Conservation (phyloP, 1,284 basidiomycete species). For the Papiliotrema fonsecae region DNA sequence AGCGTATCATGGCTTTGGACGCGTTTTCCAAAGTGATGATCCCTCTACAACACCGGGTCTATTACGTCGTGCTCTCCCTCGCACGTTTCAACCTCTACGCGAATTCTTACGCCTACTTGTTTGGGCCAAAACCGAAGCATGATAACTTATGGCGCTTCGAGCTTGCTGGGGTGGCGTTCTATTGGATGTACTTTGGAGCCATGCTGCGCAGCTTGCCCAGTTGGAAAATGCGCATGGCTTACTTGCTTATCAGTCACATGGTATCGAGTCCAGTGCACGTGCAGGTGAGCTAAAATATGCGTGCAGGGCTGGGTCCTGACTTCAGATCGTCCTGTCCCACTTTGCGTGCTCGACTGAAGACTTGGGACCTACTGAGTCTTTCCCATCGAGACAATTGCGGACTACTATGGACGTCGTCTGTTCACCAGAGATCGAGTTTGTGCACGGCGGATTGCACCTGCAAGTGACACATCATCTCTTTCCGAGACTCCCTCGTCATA, state of each 20-base stretch:
- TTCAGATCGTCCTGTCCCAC: constrained; percentile 94
- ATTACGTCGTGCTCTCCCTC: constrained; percentile 86
- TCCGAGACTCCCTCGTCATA: constrained; percentile 90
- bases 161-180: constrained; percentile 50
- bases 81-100: constrained; percentile 95
- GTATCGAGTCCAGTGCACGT: constrained; percentile 55
- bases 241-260: constrained; percentile 53
- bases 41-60: constrained; percentile 81
- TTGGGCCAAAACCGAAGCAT: constrained; percentile 47
- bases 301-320: constrained; percentile 2
- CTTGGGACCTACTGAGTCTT: constrained; percentile 84
- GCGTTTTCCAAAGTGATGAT: constrained; percentile 63
- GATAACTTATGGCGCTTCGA: constrained; percentile 49
- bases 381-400: constrained; percentile 85
- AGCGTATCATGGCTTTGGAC: constrained; percentile 79
- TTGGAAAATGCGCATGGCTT: constrained; percentile 49
- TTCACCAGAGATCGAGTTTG: constrained; percentile 71
- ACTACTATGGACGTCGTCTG: constrained; percentile 96
- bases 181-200: constrained; percentile 54
- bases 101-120: constrained; percentile 75
- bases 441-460: constrained; percentile 89
- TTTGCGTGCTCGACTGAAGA: constrained; percentile 94
- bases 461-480: constrained; percentile 98
- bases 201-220: constrained; percentile 48
- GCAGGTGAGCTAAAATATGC: constrained; percentile 43